phyloP scores from a whole-genome alignment of 768 basidiomycete species.

The Xerocomellus amylosporus region DNA sequence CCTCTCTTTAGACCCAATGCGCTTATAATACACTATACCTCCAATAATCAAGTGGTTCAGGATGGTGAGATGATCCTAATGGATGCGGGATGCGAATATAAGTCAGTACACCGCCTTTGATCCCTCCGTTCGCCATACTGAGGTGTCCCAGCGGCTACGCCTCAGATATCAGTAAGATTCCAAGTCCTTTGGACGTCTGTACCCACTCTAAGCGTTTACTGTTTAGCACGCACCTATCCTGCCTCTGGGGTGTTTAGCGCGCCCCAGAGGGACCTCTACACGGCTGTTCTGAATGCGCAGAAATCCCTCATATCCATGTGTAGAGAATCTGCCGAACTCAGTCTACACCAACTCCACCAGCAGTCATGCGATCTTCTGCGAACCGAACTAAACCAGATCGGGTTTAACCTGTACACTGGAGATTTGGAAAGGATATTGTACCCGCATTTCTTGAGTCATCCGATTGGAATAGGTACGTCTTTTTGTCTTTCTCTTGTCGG shows the following conservation, averaged over 20 bases:
- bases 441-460: conserved; percentile 91
- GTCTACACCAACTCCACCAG: conserved; percentile 75
- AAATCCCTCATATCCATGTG: conserved; percentile 64
- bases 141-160: conserved; percentile 70
- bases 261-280: conserved; percentile 84
- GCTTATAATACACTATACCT: conserved; percentile 91
- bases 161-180: conserved; percentile 80
- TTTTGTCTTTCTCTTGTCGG: background rate
- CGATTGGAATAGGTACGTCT: conserved; percentile 78
- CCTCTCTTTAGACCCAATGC: conserved; percentile 64
- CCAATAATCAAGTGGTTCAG: conserved; percentile 76
- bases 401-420: conserved; percentile 41
- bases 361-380: conserved; percentile 64
- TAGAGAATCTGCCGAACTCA: conserved; percentile 52
- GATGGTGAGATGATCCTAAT: conserved; percentile 77
- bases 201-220: conserved; percentile 4
- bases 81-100: conserved; percentile 91
- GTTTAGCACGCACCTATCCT: conserved; percentile 81
- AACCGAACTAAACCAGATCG: conserved; percentile 68
- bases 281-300: conserved; percentile 69
- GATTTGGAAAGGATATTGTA: conserved; percentile 74
- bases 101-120: conserved; percentile 44
- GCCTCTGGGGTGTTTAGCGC: conserved; percentile 74
- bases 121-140: background rate
- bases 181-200: background rate